phyloP scores from a whole-genome alignment of 768 basidiomycete genomes.

The Favolaschia claudopus region DNA sequence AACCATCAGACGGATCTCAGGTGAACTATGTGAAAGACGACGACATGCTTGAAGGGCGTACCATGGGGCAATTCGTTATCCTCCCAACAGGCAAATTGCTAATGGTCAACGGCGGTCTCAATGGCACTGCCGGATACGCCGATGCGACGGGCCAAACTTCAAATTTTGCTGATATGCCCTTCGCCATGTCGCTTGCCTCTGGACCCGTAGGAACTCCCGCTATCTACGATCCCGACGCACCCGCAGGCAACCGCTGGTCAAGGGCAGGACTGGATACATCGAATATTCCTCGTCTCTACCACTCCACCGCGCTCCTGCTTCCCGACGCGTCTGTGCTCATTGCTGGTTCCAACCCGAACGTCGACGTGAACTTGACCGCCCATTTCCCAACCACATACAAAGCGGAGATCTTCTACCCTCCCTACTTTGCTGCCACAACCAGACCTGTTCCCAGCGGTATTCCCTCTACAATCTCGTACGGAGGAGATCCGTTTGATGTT shows the following conservation, averaged over 20 bases:
- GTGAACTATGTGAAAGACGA: constrained; percentile 77
- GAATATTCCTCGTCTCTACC: constrained; percentile 83
- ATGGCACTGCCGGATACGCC: constrained; percentile 91
- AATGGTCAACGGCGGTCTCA: constrained; percentile 81
- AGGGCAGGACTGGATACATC: constrained; percentile 67
- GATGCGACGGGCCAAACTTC: constrained; percentile 58
- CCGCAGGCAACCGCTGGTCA: constrained; percentile 79
- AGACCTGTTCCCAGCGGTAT: constrained; percentile 77
- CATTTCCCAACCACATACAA: constrained; percentile 80
- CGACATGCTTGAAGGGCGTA: constrained; percentile 73
- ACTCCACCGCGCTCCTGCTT: constrained; percentile 89
- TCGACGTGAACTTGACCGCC: constrained; percentile 74
- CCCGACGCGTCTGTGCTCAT: constrained; percentile 87
- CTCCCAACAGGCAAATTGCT: constrained; percentile 83
- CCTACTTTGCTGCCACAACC: constrained; percentile 75
- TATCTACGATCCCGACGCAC: constrained; percentile 80
- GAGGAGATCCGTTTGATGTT: constrained; percentile 82
- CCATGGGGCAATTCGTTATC: constrained; percentile 92
- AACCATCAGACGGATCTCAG: constrained; percentile 72
- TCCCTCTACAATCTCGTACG: constrained; percentile 82
- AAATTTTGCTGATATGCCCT: constrained; percentile 64
- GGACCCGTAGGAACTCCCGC: constrained; percentile 83
- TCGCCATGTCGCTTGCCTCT: constrained; percentile 75
- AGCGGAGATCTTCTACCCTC: constrained; percentile 91
- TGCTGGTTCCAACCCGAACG: constrained; percentile 93